Evolutionary conservation across 352 stramenopile genomes (phyloP).

Genomic region (Elongisporangium undulatum): DNA sequence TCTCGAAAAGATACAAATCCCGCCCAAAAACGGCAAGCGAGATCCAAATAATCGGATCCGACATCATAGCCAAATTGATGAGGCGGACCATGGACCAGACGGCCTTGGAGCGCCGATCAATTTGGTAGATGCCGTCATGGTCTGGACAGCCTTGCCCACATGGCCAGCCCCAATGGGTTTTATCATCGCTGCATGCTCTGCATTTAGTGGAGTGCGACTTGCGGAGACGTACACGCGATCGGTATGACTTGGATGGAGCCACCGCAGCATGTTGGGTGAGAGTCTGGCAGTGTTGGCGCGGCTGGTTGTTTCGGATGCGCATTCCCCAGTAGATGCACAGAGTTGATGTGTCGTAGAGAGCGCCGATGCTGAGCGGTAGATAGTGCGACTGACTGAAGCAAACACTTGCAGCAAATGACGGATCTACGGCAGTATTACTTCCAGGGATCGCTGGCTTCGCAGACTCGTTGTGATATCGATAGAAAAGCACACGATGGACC

Average conservation of each 20-base stretch:
- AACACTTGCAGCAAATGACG: neutral
- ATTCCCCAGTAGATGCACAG: neutral
- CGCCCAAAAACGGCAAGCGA: too few relatives aligned
- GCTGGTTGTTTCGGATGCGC: neutral
- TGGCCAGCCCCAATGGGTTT: neutral
- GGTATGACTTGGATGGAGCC: neutral
- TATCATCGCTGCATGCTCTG: neutral
- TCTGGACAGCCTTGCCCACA: neutral
- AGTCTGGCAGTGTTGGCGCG: neutral
- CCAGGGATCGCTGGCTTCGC: too few relatives aligned
- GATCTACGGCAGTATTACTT: too few relatives aligned
- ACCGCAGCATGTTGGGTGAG: too few relatives aligned
- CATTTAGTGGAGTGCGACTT: neutral
- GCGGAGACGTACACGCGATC: neutral
- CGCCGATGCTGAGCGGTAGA: neutral
- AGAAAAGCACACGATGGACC: neutral
- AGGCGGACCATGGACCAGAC: neutral
- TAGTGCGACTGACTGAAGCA: neutral
- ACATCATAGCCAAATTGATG: too few relatives aligned
- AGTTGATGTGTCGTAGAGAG: neutral
- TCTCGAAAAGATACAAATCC: neutral
- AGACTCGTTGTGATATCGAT: neutral
- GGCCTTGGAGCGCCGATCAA: neutral
- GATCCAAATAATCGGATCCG: too few relatives aligned
- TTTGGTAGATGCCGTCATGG: neutral